phyloP scores from a whole-genome alignment of 805 yeast genomes.

The Saturnispora diversa region DNA sequence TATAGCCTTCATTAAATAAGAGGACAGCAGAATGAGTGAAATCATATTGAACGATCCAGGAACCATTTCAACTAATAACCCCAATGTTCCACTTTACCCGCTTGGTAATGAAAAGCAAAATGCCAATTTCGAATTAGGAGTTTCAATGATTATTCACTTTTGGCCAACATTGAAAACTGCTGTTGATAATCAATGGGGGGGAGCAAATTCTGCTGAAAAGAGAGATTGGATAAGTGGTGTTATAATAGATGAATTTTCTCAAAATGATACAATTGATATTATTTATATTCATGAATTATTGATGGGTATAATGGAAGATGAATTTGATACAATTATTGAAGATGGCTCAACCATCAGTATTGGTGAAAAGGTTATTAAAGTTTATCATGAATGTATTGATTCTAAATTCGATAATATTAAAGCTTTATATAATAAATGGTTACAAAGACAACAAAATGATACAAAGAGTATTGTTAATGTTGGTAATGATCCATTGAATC shows the following conservation, averaged over 20 bases:
- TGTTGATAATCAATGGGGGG: slow-evolving; percentile 93
- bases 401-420: slow-evolving; percentile 51
- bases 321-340: slow-evolving; percentile 81
- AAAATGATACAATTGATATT: slow-evolving; percentile 59
- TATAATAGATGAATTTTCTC: slow-evolving; percentile 66
- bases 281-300: slow-evolving; percentile 78
- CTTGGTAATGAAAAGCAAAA: slow-evolving; percentile 55
- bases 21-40: slow-evolving; percentile 20
- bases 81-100: slow-evolving; percentile 17
- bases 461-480: slow-evolving; percentile 36
- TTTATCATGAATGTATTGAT: slow-evolving; percentile 56
- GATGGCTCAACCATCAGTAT: slow-evolving; percentile 78
- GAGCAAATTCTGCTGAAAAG: slow-evolving; percentile 81
- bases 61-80: slow-evolving; percentile 25
- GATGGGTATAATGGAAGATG: slow-evolving; percentile 87
- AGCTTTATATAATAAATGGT: slow-evolving; percentile 50
- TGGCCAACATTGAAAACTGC: slow-evolving; percentile 90
- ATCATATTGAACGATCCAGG: slow-evolving; percentile 28
- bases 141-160: slow-evolving; percentile 77
- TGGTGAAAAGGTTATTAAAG: slow-evolving; percentile 55
- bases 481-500: slow-evolving; percentile 55
- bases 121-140: slow-evolving; percentile 86
- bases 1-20: no score
- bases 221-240: slow-evolving; percentile 91
- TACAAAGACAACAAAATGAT: slow-evolving; percentile 39